Evolutionary conservation across 306 rosid species (phyloP).

Genomic region (Benincasa hispida): DNA sequence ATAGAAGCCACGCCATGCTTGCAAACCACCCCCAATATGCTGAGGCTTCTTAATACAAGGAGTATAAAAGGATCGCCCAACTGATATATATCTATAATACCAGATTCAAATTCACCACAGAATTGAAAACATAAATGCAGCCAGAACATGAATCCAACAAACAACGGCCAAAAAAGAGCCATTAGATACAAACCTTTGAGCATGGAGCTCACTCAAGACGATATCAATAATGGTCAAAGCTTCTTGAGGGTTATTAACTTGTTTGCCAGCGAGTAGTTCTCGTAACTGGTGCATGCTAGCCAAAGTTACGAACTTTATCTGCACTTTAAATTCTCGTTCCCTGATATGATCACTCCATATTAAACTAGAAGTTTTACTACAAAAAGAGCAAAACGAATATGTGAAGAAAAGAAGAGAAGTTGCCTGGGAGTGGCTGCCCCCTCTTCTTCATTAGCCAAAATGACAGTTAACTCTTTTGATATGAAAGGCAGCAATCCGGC

Average conservation of each 20-base stretch:
- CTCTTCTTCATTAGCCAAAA: conserved; percentile 65
- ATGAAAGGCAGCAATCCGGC: conserved; percentile 88
- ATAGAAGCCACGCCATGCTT: conserved; percentile 96
- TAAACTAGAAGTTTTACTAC: background rate
- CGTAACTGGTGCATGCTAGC: conserved; percentile 92
- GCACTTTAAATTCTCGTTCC: conserved; percentile 71
- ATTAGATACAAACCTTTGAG: conserved; percentile 42
- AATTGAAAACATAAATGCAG: background rate
- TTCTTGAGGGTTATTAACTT: conserved; percentile 89
- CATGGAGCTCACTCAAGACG: conserved; percentile 81
- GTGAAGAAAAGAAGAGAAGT: background rate
- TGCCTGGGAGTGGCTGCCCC: conserved; percentile 66
- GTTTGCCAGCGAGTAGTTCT: conserved; percentile 74
- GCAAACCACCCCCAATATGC: conserved; percentile 84
- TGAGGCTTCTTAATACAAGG: conserved; percentile 74
- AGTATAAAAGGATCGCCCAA: conserved; percentile 83
- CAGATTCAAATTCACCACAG: background rate
- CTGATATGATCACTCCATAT: conserved; percentile 37
- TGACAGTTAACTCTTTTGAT: conserved; percentile 61
- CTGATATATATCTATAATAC: conserved; percentile 61
- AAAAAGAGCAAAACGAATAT: background rate
- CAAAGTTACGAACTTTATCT: conserved; percentile 72
- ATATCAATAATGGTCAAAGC: conserved; percentile 91
- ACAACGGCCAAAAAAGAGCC: background rate
- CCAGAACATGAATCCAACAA: conserved; percentile 2